Conservation (phyloP, 768 basidiomycete genomes). For the Trametes meyenii region DNA sequence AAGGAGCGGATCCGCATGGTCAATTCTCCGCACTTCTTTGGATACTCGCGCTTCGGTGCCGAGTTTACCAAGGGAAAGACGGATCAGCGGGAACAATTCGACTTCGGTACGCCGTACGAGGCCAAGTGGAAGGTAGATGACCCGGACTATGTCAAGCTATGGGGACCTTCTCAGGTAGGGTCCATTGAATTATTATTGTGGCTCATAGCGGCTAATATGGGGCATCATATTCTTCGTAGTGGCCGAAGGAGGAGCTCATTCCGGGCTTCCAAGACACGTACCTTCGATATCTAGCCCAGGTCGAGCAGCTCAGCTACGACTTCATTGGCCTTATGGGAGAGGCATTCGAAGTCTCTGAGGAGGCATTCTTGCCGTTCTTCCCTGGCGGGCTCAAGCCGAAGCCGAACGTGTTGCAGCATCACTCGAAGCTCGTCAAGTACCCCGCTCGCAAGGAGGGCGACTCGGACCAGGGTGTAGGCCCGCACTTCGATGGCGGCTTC, state of each 20-base stretch:
- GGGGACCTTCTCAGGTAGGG: slow-evolving; percentile 76
- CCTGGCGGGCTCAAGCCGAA: slow-evolving; percentile 40
- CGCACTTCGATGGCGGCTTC: slow-evolving; percentile 84
- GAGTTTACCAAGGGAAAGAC: slow-evolving; percentile 75
- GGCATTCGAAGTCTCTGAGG: slow-evolving; percentile 63
- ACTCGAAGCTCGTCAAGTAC: slow-evolving; percentile 78
- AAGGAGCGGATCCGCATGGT: slow-evolving; percentile 74
- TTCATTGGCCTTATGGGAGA: slow-evolving; percentile 69
- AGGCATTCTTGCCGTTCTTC: slow-evolving; percentile 67
- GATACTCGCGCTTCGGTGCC: slow-evolving; percentile 71
- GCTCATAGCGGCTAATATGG: not conserved
- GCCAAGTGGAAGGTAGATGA: slow-evolving; percentile 61
- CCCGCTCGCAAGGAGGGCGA: slow-evolving; percentile 51
- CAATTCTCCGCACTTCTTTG: slow-evolving; percentile 78
- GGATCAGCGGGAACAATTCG: slow-evolving; percentile 81
- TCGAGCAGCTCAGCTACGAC: slow-evolving; percentile 60
- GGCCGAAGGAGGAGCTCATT: slow-evolving; percentile 72
- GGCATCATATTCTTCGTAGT: slow-evolving; percentile 45
- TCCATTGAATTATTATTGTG: not conserved
- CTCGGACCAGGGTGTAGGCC: slow-evolving; percentile 77
- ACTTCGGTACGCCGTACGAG: slow-evolving; percentile 70
- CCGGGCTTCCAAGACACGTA: slow-evolving; percentile 68
- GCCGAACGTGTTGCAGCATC: slow-evolving; percentile 66
- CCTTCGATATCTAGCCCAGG: slow-evolving; percentile 60
- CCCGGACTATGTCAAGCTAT: slow-evolving; percentile 69